These are phyloP conservation scores for Ramularia collo-cygni DNA, from an alignment of 2,329 filamentous ascomycete genomes.

Conservation along the genomic window DNA sequence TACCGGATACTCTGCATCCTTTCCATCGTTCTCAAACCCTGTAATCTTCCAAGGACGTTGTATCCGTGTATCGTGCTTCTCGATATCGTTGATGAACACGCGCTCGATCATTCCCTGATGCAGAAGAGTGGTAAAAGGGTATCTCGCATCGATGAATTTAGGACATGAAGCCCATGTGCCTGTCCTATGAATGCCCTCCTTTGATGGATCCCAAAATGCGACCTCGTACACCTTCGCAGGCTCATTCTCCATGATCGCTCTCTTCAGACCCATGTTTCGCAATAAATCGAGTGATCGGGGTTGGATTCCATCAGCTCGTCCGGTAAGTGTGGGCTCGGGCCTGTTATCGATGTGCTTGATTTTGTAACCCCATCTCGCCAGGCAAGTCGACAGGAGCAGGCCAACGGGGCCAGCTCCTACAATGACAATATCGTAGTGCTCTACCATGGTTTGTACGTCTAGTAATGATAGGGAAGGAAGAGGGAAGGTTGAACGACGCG, in stretches of 20 bases:
- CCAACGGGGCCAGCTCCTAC: slow-evolving; percentile 85
- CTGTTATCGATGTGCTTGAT: slow-evolving; percentile 94
- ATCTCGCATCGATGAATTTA: slow-evolving; percentile 63
- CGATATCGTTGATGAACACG: slow-evolving; percentile 55
- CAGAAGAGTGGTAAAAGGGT: slow-evolving; percentile 56
- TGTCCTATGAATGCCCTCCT: slow-evolving; percentile 52
- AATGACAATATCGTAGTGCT: slow-evolving; percentile 66
- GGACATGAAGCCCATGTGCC: slow-evolving; percentile 82
- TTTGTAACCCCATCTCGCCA: slow-evolving; percentile 88
- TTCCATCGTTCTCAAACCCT: slow-evolving; percentile 54
- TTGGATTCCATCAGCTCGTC: slow-evolving; percentile 86
- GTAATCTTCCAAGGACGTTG: slow-evolving; percentile 57
- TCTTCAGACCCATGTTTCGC: slow-evolving; percentile 83
- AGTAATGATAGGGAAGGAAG: not conserved
- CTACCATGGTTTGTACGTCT: slow-evolving; percentile 19
- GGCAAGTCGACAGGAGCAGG: slow-evolving; percentile 76
- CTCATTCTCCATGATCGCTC: slow-evolving; percentile 77
- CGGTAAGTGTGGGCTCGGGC: slow-evolving; percentile 74
- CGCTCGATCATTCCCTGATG: slow-evolving; percentile 58
- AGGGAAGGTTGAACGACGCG: not conserved
- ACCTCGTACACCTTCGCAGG: slow-evolving; percentile 78
- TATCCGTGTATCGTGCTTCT: slow-evolving; percentile 50
- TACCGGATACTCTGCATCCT: slow-evolving; percentile 67
- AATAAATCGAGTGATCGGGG: slow-evolving; percentile 81
- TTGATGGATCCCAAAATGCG: slow-evolving; percentile 57